Conservation (phyloP, 1,284 basidiomycete genomes). For the Tetrapyrgos nigripes region DNA sequence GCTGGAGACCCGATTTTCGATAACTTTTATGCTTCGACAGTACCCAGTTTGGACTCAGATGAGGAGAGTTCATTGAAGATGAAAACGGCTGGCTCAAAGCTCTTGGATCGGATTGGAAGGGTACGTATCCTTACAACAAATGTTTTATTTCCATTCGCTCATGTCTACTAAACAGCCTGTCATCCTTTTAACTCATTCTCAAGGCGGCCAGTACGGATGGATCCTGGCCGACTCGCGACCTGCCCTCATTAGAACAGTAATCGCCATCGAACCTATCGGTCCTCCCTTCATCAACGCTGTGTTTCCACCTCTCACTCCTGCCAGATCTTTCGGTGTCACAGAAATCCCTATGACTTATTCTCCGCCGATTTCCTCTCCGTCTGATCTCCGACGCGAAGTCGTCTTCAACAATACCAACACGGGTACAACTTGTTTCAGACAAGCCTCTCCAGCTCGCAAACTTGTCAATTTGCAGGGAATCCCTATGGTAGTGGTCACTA, state of each 20-base stretch:
- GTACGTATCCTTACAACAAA: conserved; percentile 27
- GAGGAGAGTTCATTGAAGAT: conserved; percentile 39
- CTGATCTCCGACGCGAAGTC: conserved; percentile 20
- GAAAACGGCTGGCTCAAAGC: conserved; percentile 36
- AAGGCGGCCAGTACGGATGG: conserved; percentile 55
- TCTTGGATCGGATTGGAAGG: conserved; percentile 44
- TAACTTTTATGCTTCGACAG: conserved; percentile 47
- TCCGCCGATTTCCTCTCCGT: conserved; percentile 32
- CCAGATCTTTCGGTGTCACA: conserved; percentile 39
- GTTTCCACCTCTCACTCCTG: conserved; percentile 38
- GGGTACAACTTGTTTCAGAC: conserved; percentile 49
- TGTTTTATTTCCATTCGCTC: neutral
- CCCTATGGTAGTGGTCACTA: conserved; percentile 53
- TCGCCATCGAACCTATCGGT: conserved; percentile 54
- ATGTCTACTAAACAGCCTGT: conserved; percentile 39
- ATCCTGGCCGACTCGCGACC: conserved; percentile 53
- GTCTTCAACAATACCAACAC: conserved; percentile 36
- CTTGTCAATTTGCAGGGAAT: conserved; percentile 47
- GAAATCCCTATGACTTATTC: conserved; percentile 29
- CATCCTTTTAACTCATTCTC: conserved; percentile 54
- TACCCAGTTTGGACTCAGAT: conserved; percentile 40
- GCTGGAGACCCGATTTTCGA: conserved; percentile 52
- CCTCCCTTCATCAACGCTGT: conserved; percentile 55
- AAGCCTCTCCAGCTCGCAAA: conserved; percentile 46
- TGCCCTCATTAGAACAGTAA: conserved; percentile 46